Percentiles rank a stretch among this genome's conserved stretches.
phyloP scores from a whole-genome alignment of 805 yeast genomes.

The Yamadazyma phyllophila region DNA sequence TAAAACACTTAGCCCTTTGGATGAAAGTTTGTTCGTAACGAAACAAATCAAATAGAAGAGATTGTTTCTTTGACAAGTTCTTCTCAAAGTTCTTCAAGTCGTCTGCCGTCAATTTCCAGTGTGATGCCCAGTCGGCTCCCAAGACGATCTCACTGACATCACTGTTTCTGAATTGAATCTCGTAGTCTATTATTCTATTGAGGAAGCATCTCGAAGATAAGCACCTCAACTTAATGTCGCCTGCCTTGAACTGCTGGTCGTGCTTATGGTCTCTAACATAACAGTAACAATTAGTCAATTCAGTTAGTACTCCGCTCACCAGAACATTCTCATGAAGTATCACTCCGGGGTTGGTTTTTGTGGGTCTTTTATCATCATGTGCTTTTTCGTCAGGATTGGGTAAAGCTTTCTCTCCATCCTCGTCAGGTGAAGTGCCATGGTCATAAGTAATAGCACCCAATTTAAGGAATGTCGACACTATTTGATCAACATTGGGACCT shows the following conservation, averaged over 20 bases:
- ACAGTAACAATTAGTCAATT: constrained; percentile 48
- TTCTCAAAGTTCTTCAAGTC: constrained; percentile 52
- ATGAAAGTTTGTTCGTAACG: constrained; percentile 69
- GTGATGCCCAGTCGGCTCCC: constrained; percentile 60
- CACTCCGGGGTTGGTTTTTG: constrained; percentile 16
- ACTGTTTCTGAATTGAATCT: constrained; percentile 20
- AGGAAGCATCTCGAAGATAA: constrained; percentile 36
- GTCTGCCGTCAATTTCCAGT: constrained; percentile 59
- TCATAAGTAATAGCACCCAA: constrained; percentile 42
- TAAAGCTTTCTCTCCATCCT: constrained; percentile 12
- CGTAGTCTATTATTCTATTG: constrained; percentile 31
- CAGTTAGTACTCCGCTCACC: constrained; percentile 43
- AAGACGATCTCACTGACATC: constrained; percentile 28
- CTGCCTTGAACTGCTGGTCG: constrained; percentile 11
- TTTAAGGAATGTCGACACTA: constrained; percentile 40
- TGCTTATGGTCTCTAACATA: constrained; percentile 19
- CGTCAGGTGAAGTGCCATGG: constrained; percentile 13
- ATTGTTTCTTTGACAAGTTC: constrained; percentile 61
- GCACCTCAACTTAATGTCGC: constrained; percentile 23
- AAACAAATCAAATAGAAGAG: constrained; percentile 72
- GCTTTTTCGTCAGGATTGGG: constrained; percentile 9
- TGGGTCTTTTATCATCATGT: constrained; percentile 9
- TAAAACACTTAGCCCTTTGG: constrained; percentile 62
- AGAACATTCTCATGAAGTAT: constrained; percentile 17
- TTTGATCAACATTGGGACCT: constrained; percentile 50